Percentiles rank a stretch among this genome's conserved stretches.
Conservation (phyloP, 176 grass and related monocot species). For the Lolium multiflorum region DNA sequence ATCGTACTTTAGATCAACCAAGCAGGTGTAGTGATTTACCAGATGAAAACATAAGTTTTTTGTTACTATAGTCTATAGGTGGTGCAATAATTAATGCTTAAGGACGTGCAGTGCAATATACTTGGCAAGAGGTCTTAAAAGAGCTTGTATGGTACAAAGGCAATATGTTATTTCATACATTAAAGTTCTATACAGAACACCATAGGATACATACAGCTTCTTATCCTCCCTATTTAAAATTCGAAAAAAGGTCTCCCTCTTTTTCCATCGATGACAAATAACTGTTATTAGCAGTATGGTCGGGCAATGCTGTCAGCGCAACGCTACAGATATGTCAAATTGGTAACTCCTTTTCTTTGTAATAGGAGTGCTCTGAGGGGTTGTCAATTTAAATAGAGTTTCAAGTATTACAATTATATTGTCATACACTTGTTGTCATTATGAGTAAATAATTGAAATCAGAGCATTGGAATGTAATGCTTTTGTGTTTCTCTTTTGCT, state of each 20-base stretch:
- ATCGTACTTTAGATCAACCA: neutral
- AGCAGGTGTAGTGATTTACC: slow-evolving; percentile 5
- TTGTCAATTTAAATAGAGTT: neutral
- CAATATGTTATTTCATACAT: neutral
- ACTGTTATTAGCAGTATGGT: neutral
- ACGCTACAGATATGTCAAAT: neutral
- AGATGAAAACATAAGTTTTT: slow-evolving; percentile 1
- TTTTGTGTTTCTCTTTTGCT: slow-evolving; percentile 2
- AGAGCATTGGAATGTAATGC: neutral
- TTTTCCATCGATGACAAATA: neutral
- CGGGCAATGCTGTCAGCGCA: neutral
- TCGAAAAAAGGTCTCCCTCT: too few species aligned
- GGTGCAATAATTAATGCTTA: slow-evolving; percentile 1
- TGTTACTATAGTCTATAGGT: neutral
- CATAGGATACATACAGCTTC: neutral
- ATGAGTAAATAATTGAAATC: slow-evolving; percentile 1
- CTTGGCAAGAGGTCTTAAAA: neutral
- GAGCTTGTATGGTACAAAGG: neutral
- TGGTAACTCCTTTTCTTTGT: neutral
- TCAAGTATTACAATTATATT: neutral
- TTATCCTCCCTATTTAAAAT: too few species aligned
- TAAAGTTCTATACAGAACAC: neutral
- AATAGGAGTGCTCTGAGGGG: neutral
- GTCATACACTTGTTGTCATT: neutral
- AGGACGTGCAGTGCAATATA: neutral